Base-by-base conservation (phyloP, 2,329 filamentous ascomycete species). In the Hypoxylon sp. region DNA sequence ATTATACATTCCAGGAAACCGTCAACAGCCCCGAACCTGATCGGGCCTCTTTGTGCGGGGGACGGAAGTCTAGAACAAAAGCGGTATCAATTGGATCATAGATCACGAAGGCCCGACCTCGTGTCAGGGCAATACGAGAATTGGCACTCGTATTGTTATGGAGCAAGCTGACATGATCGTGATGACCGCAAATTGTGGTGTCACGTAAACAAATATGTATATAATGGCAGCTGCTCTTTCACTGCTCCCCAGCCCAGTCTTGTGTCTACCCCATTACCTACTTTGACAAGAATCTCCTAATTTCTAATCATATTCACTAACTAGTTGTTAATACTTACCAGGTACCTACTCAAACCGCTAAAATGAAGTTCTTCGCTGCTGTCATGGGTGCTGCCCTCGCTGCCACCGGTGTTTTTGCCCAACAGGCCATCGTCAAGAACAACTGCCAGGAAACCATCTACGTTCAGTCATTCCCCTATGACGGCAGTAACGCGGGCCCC, bases 401-500 rank as follows among this genome's bases (percentile, higher is more conserved):
- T 48, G 75, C 61, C 68, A 67, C 74, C 48, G 73, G 69, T 56
- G 72, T 68, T 62, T 74, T 76, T 40, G 78, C 78, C 64, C 73
- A 79, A 56, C 69, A 76, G 53, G 78, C 78, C 52, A 61, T 75
- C 50, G 78, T 80, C 64, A 73, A 72, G 56, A 80, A 80, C 73
- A 72, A 71, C 64, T 80, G 79, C 72, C 8, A 58, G 2, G 49
- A 46, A 3, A 48, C 74, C 3, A 70, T 80, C 71, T 80, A 76
- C 65, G 77, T 80, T 28, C 78, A 80, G 73, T 80, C 79, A 1
- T 75, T 71, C 62, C 78, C 78, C 51, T 78, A 72, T 40, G 72
- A 77, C 51, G 75, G 76, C 7, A 70, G 71, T 32, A 58, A 68
- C 11, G 36, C 77, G 1, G 79, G 78, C 1, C 61, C 74, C 20